Evolutionary conservation across 2,329 filamentous ascomycete species (phyloP).

Genomic region (Ascochyta rabiei): DNA sequence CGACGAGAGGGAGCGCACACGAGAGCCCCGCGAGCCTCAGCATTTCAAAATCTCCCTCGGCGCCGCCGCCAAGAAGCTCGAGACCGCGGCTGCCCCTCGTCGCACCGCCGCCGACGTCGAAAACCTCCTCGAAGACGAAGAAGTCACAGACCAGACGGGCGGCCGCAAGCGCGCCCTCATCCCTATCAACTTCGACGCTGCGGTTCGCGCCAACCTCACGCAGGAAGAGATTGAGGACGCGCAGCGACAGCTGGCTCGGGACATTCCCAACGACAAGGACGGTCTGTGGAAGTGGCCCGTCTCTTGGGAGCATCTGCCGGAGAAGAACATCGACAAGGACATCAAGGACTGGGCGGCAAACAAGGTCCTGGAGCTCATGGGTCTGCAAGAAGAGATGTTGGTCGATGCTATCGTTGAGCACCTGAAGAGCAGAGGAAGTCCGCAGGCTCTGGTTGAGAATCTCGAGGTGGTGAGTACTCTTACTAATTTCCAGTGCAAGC

Average conservation of each 20-base stretch:
- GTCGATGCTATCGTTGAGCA: constrained; percentile 93
- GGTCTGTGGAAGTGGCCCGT: constrained; percentile 92
- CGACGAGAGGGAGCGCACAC: constrained; percentile 66
- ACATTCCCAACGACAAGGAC: constrained; percentile 86
- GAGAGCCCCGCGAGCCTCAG: constrained; percentile 64
- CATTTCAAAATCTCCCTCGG: constrained; percentile 90
- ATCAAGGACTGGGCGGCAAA: constrained; percentile 95
- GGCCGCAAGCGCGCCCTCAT: constrained; percentile 73
- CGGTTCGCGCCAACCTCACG: constrained; percentile 62
- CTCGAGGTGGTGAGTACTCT: constrained; percentile 74
- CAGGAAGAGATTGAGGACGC: constrained; percentile 88
- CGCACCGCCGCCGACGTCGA: constrained; percentile 93
- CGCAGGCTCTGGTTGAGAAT: constrained; percentile 82
- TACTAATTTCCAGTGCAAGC: not conserved
- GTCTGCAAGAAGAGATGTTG: constrained; percentile 93
- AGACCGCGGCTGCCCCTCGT: constrained; percentile 62
- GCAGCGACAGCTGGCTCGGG: constrained; percentile 79
- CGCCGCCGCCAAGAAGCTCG: constrained; percentile 76
- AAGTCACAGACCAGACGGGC: constrained; percentile 67
- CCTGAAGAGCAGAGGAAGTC: constrained; percentile 73
- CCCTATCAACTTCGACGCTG: constrained; percentile 53
- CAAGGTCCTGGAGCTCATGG: constrained; percentile 96
- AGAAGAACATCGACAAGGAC: constrained; percentile 79
- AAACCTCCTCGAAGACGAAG: constrained; percentile 92
- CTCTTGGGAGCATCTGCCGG: constrained; percentile 90